Evolutionary conservation across 2,329 filamentous ascomycete genomes (phyloP).

Genomic region (Cladosporium sp.): DNA sequence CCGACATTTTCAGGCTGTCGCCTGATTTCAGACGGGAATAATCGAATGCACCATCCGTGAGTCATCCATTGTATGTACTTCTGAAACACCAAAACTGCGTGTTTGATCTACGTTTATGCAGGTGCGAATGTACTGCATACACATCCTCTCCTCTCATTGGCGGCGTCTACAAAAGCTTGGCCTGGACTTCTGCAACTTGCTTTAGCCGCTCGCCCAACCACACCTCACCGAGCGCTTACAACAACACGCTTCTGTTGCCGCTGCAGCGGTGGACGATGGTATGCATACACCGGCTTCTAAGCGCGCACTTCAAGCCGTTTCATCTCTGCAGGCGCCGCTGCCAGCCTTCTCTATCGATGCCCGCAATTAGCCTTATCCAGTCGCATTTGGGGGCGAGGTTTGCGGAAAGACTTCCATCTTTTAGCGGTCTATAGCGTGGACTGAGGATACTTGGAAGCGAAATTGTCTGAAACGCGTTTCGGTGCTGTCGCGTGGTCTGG

Average conservation of each 20-base stretch:
- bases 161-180: constrained; percentile 10
- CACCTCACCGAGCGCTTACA: constrained; percentile 16
- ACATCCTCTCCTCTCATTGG: constrained; percentile 4
- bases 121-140: constrained; percentile 2
- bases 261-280: not conserved
- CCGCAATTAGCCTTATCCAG: constrained; percentile 5
- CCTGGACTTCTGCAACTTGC: constrained; percentile 11
- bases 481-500: not conserved
- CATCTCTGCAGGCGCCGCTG: constrained; percentile 15
- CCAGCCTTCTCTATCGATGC: not conserved
- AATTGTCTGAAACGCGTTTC: constrained; percentile 11
- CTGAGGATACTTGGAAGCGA: not conserved
- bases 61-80: constrained; percentile 15
- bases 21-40: not conserved
- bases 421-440: not conserved
- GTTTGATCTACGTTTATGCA: constrained; percentile 17
- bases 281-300: not conserved
- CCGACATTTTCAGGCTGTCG: not conserved
- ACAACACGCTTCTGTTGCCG: constrained; percentile 2
- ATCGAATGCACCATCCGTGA: not conserved
- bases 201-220: constrained; percentile 17
- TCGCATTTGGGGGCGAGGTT: not conserved
- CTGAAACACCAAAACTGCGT: constrained; percentile 6
- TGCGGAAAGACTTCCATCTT: not conserved
- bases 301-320: constrained; percentile 12